Base-by-base conservation (phyloP, 306 rosid genomes). In the Adenanthera pavonina region DNA sequence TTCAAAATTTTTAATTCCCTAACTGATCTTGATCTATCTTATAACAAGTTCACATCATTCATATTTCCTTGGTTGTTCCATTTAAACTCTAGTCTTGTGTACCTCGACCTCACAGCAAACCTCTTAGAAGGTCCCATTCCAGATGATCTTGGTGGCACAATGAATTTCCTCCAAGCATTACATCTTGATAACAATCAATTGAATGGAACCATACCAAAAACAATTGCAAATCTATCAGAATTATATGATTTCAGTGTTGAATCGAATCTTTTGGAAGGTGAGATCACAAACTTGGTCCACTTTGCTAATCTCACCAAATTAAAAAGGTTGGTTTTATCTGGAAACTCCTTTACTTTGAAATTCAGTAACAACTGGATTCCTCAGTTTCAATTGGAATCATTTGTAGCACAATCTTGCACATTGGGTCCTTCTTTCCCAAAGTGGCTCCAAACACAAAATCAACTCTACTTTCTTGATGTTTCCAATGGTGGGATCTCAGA, bases 391-490 rank as follows among this genome's bases (percentile, higher is more conserved):
- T 36, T 78, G 46, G 5, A 56, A 0, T 0, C 0, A 0, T n/a
- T 78, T 2, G 0, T 0, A 0, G 8, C 72, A 14, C 0, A 56
- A 0, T 25, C 43, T 6, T 64, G 61, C 62, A 15, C 14, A 0
- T 1, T 83, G 25, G 82, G 74, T 47, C 69, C 74, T 7, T 3
- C 2, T 1, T 77, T 83, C 25, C 80, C 86, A 0, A 65, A 48
- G 7, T 83, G 86, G 83, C 79, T 83, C n/a, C 53, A 12, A 56
- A 78, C 79, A 0, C 83, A 83, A 62, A 70, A 17, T 16, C 3
- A 38, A 14, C 11, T 66, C 0, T 8, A 0, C 33, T 3, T 0
- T 20, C 74, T 69, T 19, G 74, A 69, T 46, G 8, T 69, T 19
- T 69, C 74, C 5, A 2, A 69, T 46, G 11, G n/a, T 20, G 20